Evolutionary conservation across 768 basidiomycete genomes (phyloP).

Genomic region (Pleurotus ostreatus): DNA sequence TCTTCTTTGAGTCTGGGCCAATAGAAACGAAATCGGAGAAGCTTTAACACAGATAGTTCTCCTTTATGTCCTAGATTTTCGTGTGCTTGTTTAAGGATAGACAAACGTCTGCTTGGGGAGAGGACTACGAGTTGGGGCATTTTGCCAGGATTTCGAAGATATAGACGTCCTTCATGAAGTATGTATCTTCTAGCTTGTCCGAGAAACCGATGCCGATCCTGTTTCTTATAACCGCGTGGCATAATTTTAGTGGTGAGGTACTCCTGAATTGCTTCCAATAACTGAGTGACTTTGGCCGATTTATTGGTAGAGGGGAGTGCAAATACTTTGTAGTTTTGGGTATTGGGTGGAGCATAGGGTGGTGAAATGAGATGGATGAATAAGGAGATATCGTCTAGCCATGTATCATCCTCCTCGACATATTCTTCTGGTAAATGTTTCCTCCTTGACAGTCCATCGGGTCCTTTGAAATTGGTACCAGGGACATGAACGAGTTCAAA

Average conservation of each 20-base stretch:
- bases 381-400: background rate
- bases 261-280: no score
- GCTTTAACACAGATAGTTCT: slow-evolving; percentile 1
- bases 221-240: no score
- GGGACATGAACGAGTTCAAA: slow-evolving; percentile 32
- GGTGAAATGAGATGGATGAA: no score
- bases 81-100: slow-evolving; percentile 15
- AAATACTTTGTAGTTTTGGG: no score
- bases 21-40: slow-evolving; percentile 16
- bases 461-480: slow-evolving; percentile 20
- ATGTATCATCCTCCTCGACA: background rate
- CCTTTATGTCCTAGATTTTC: slow-evolving; percentile 20
- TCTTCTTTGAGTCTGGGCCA: slow-evolving; percentile 17
- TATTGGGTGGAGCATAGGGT: no score
- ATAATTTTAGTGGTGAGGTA: no score
- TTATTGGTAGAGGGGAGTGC: no score
- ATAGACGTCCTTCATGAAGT: slow-evolving; percentile 8
- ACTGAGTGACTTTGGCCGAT: no score
- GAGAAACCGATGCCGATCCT: slow-evolving; percentile 1
- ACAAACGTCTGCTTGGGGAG: slow-evolving; percentile 3
- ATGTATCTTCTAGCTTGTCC: slow-evolving; percentile 11
- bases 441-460: slow-evolving; percentile 29
- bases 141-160: slow-evolving; percentile 3
- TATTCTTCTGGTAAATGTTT: slow-evolving; percentile 12
- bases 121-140: slow-evolving; percentile 6